Base-by-base conservation (phyloP, 176 grass and related monocot species). In the Chloris gayana region DNA sequence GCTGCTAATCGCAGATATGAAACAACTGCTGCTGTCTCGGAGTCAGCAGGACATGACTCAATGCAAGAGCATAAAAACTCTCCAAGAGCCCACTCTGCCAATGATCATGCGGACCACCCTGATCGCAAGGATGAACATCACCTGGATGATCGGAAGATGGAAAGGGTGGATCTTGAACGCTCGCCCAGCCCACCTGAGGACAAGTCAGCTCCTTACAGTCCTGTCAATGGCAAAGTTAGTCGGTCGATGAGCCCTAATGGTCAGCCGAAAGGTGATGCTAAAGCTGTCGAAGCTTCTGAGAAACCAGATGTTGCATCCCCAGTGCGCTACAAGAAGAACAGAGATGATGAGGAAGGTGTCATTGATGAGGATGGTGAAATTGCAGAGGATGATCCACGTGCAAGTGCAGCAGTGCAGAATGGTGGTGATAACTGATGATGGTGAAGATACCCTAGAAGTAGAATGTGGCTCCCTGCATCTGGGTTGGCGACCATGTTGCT, bases 321-420 rank as follows among this genome's bases (percentile, higher is more conserved):
- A 73, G 29, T 34, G 56, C 82, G 19, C 14, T 33, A 17, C 1
- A 33, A 66, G 19, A 92, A 50, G 83, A 49, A 64, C 7, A 59
- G 85, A 39, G 92, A 92, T 64, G 88, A 90, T 47, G 90, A 92
- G 84, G 91, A 93, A 87, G 91, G 84, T 19, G 76, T 93, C 75
- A 89, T 91, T 63, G 86, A 93, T 17, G 91, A 97, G 64, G 91
- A 91, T 64, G 87, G 86, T 58, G 81, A 84, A 54, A 72, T 87
- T 80, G 76, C 73, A 54, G 46, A 72, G 35, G 78, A 83, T 67
- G 81, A 82, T 46, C 72, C 30, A 12, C 59, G 82, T 34, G 64
- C 74, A 56, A 81, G 38, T 71, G 72, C 76, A 73, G 47, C 66
- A 47, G 57, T 29, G 47, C 63, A 84, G 66, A 86, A 83, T 61